These are phyloP conservation scores for Tylopilus sp. DNA, from an alignment of 768 basidiomycete genomes.

Conservation along the genomic window DNA sequence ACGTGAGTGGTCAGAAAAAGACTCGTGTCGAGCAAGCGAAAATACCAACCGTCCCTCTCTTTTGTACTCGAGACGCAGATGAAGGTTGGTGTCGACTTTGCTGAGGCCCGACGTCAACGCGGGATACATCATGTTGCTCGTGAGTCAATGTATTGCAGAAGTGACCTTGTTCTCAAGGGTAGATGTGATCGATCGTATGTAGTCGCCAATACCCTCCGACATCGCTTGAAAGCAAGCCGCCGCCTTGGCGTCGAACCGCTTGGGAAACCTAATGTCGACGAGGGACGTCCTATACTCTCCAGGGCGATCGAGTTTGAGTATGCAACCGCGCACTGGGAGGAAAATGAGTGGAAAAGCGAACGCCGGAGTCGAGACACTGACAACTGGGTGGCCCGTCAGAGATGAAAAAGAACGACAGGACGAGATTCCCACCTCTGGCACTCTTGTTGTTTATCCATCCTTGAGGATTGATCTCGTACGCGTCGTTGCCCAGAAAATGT, in stretches of 20 bases:
- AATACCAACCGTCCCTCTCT: conserved; percentile 50
- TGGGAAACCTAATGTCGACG: conserved; percentile 60
- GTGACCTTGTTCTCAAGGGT: conserved; percentile 47
- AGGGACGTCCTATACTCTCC: conserved; percentile 53
- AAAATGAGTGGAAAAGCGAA: conserved; percentile 2
- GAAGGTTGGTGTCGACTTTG: conserved; percentile 38
- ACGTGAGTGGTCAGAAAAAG: background rate
- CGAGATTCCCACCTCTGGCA: conserved; percentile 48
- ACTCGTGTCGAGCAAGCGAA: background rate
- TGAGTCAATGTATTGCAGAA: conserved; percentile 41
- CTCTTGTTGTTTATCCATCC: conserved; percentile 50
- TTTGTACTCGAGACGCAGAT: conserved; percentile 41
- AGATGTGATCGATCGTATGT: conserved; percentile 45
- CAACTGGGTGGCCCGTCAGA: conserved; percentile 41
- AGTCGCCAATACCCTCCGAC: conserved; percentile 55
- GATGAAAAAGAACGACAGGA: conserved; percentile 43
- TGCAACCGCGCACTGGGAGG: conserved; percentile 54
- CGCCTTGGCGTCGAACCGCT: conserved; percentile 62
- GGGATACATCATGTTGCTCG: conserved; percentile 44
- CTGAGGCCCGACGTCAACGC: conserved; percentile 42
- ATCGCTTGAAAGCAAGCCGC: conserved; percentile 67
- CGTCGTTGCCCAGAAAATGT: conserved; percentile 42
- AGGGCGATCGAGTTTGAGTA: conserved; percentile 56
- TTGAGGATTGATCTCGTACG: conserved; percentile 51
- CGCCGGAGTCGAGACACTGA: conserved; percentile 31